Evolutionary conservation across 805 yeast species (phyloP).

Genomic region (Kodamaea fukazawae): DNA sequence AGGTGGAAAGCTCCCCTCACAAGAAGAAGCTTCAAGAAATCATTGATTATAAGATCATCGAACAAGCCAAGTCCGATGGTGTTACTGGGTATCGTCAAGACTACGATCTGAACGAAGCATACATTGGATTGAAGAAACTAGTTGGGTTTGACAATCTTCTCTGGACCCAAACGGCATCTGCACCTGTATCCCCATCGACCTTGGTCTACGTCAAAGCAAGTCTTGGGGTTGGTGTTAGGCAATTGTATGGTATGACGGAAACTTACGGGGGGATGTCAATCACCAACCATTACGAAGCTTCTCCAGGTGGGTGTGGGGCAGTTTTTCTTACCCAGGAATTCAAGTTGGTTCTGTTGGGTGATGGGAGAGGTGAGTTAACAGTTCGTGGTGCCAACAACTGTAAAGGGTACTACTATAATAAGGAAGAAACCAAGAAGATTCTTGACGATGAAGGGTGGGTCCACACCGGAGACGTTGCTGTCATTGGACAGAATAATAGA

Average conservation of each 20-base stretch:
- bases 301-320: constrained; percentile 28
- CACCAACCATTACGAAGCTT: constrained; percentile 17
- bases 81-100: constrained; percentile 7
- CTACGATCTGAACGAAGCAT: constrained; percentile 17
- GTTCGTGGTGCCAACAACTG: constrained; percentile 57
- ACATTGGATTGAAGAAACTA: constrained; percentile 9
- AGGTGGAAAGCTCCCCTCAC: constrained; percentile 6
- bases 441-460: constrained; percentile 54
- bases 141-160: constrained; percentile 19
- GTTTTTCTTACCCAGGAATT: constrained; percentile 19
- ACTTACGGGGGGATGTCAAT: constrained; percentile 22
- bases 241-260: constrained; percentile 52
- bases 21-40: constrained; percentile 9
- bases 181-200: constrained; percentile 25
- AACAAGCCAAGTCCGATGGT: constrained; percentile 12
- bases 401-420: constrained; percentile 48
- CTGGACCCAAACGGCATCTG: constrained; percentile 31
- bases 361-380: constrained; percentile 50
- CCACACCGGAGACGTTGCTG: constrained; percentile 53
- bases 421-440: constrained; percentile 45
- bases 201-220: constrained; percentile 25
- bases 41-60: constrained; percentile 10
- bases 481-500: constrained; percentile 28
- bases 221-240: constrained; percentile 43
- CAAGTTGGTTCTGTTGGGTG: constrained; percentile 14